Evolutionary conservation across 2,329 filamentous ascomycete species (phyloP), one percentile per base, ranked within the genome.

Genomic region (Gnomoniopsis sp.): DNA sequence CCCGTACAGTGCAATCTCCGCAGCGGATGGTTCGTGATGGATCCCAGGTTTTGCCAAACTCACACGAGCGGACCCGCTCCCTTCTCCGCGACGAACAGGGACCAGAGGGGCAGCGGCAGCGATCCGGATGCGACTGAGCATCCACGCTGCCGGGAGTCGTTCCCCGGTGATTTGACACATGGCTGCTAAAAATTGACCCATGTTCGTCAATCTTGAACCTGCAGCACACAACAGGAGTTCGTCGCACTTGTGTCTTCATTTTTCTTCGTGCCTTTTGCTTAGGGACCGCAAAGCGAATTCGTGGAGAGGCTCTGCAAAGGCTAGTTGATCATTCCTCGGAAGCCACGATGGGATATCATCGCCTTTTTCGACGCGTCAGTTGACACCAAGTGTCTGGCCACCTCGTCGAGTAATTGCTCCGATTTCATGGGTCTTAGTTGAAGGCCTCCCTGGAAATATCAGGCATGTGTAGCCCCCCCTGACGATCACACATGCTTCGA

Each of bases 161-260:
- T 61, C 59, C 59, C 59, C 56, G 59, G 54, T 51, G 44, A 41
- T 50, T 59, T 59, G 60, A 62, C 60, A 62, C 60, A 62, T 62
- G 59, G 59, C 55, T 50, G 55, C 59, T 54, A 54, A 51, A 61
- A 58, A 61, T 36, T 51, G 23, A 61, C 48, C 59, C 55, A 53
- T 44, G 55, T 49, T 46, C 44, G 34, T 33, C 58, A 60, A 58
- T 60, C 12, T n/a, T 55, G 50, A 56, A 54, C 38, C 55, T 51
- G 58, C 58, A 60, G 55, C 59, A 55, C 47, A 52, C 52, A 58
- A n/a, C 57, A 33, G 3, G 51, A 33, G 30, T 41, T 49, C 36
- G 36, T 43, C 44, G 14, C 36, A 4, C 34, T 36, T 15, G 46
- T 48, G 47, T 15, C 23, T 55, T 36, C 12, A 11, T 54, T 51